Conservation (phyloP, 2,329 filamentous ascomycete species). For the Ophiostoma sp. region DNA sequence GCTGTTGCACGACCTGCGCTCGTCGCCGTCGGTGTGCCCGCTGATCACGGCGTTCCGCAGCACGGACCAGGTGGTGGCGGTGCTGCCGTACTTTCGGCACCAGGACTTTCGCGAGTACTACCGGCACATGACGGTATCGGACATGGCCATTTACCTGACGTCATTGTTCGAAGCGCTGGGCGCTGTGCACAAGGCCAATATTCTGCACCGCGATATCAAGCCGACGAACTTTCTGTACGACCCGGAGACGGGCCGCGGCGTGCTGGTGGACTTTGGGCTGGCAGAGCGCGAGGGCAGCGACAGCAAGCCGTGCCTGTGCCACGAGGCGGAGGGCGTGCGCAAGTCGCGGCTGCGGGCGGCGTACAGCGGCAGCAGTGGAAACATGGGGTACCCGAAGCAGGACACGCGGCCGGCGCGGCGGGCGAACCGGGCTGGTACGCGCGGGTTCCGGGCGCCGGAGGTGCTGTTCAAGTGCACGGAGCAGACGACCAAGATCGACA, state of each 20-base stretch:
- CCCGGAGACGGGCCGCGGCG: conserved; percentile 69
- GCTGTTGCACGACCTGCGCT: conserved; percentile 77
- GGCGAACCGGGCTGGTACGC: conserved; percentile 89
- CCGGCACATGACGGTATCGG: conserved; percentile 75
- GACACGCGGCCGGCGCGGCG: conserved; percentile 82
- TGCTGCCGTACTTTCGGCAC: conserved; percentile 93
- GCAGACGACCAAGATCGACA: conserved; percentile 88
- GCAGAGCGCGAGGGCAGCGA: conserved; percentile 79
- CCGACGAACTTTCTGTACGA: conserved; percentile 97
- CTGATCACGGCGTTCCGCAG: conserved; percentile 95
- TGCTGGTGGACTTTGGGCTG: conserved; percentile 97
- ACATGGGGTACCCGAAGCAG: conserved; percentile 75
- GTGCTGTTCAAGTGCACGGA: conserved; percentile 96
- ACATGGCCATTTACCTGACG: conserved; percentile 85
- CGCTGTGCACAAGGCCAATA: conserved; percentile 75
- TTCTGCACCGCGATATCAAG: conserved; percentile 93
- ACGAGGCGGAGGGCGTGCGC: conserved; percentile 58
- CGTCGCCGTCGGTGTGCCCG: conserved; percentile 81
- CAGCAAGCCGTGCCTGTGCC: conserved; percentile 75
- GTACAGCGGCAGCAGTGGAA: conserved; percentile 44
- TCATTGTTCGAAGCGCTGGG: conserved; percentile 80
- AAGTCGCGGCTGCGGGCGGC: conserved; percentile 55
- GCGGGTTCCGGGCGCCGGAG: conserved; percentile 93
- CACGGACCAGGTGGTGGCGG: conserved; percentile 89
- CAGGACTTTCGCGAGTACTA: conserved; percentile 95